A percentile compares a stretch with the other conserved stretches of the same genome.
Evolutionary conservation across 345 rosid species (phyloP).

Genomic region (Euphorbia lathyris): DNA sequence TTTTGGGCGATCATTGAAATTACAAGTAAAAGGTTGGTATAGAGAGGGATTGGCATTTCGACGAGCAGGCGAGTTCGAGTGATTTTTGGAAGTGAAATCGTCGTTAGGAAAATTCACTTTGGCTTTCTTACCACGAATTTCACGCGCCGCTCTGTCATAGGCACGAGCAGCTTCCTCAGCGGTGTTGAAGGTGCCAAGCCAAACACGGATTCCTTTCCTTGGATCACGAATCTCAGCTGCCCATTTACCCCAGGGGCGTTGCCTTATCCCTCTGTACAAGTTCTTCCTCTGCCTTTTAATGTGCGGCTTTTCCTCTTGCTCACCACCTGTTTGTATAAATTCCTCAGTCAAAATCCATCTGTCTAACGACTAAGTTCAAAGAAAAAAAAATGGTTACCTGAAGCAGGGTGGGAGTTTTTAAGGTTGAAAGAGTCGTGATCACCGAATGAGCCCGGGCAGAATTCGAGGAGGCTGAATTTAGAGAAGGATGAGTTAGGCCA

Average conservation of each 20-base stretch:
- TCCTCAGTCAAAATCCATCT: slow-evolving; percentile 14
- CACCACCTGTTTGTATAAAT: slow-evolving; percentile 40
- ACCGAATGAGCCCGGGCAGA: slow-evolving; percentile 6
- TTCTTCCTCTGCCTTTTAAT: slow-evolving; percentile 73
- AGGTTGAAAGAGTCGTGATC: slow-evolving; percentile 10
- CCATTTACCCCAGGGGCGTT: slow-evolving; percentile 97
- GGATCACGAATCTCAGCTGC: slow-evolving; percentile 98
- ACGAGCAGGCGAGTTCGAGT: not conserved
- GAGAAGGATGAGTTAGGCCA: slow-evolving; percentile 48
- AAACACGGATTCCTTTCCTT: slow-evolving; percentile 82
- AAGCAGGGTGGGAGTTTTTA: slow-evolving; percentile 27
- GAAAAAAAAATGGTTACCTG: slow-evolving; percentile 34
- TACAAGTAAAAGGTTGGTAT: not conserved
- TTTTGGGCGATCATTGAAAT: not conserved
- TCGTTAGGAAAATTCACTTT: slow-evolving; percentile 77
- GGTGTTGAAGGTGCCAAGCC: slow-evolving; percentile 93
- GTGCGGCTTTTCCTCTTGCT: slow-evolving; percentile 33
- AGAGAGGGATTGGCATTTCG: slow-evolving; percentile 5
- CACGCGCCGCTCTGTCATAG: slow-evolving; percentile 79
- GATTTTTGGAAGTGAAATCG: slow-evolving; percentile 9
- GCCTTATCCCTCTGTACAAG: slow-evolving; percentile 81
- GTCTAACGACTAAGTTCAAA: not conserved
- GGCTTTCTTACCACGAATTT: slow-evolving; percentile 80
- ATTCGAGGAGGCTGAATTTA: slow-evolving; percentile 21
- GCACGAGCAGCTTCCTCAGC: slow-evolving; percentile 93